Evolutionary conservation across 192 early-diverging fungal species (phyloP).

Genomic region (Polychytrium aggregatum): DNA sequence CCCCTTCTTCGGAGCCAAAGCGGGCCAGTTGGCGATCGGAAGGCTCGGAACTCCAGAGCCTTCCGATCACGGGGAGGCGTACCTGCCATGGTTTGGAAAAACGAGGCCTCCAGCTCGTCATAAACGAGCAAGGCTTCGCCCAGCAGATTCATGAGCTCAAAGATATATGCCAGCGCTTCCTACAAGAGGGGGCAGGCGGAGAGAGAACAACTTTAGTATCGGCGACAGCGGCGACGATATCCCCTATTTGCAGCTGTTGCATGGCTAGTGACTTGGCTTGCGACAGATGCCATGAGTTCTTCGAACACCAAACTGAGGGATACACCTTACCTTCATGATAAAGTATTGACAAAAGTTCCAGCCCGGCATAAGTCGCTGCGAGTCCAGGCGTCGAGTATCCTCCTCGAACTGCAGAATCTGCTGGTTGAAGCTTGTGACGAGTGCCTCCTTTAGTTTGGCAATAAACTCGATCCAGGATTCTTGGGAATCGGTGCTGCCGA

Average conservation of each 20-base stretch:
- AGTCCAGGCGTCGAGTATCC: slow-evolving; percentile 78
- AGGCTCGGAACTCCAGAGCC: too few relatives aligned
- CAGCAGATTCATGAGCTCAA: slow-evolving; percentile 74
- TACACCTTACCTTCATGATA: slow-evolving; percentile 60
- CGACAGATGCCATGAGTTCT: too few relatives aligned
- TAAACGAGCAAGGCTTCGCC: slow-evolving; percentile 90
- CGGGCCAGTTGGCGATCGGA: too few relatives aligned
- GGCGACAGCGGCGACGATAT: too few relatives aligned
- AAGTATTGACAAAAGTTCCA: slow-evolving; percentile 99
- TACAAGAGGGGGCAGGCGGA: slow-evolving; percentile 3
- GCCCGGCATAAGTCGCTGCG: slow-evolving; percentile 87
- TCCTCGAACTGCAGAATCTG: slow-evolving; percentile 77
- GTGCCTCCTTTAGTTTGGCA: slow-evolving; percentile 59
- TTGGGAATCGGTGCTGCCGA: slow-evolving; percentile 13
- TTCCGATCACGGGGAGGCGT: too few relatives aligned
- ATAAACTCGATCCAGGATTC: slow-evolving; percentile 66
- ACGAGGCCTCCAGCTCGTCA: slow-evolving; percentile 94
- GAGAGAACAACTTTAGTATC: too few relatives aligned
- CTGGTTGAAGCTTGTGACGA: slow-evolving; percentile 59
- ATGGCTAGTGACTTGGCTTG: too few relatives aligned
- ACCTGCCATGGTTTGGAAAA: slow-evolving; percentile 80
- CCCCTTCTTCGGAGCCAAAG: too few relatives aligned
- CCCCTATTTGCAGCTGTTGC: too few relatives aligned
- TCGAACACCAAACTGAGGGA: too few relatives aligned
- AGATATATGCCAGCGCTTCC: slow-evolving; percentile 75